These are phyloP conservation scores for Cryptococcus wingfieldii DNA, from an alignment of 1,284 basidiomycete genomes.

Conservation along the genomic window DNA sequence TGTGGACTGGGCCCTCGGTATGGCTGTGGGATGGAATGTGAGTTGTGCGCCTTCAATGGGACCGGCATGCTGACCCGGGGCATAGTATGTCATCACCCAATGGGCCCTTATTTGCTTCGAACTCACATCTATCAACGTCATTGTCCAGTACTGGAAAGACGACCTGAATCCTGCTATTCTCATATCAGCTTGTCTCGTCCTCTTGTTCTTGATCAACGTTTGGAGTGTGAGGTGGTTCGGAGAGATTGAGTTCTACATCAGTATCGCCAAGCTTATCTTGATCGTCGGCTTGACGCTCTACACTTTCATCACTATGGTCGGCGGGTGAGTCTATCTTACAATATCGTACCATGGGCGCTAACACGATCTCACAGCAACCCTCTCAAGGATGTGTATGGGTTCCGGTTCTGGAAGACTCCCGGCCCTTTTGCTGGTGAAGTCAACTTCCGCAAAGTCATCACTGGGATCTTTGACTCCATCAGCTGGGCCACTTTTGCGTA, in stretches of 20 bases:
- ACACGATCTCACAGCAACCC: slow-evolving; percentile 16
- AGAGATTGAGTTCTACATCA: slow-evolving; percentile 38
- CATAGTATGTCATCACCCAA: slow-evolving; percentile 22
- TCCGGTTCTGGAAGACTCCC: slow-evolving; percentile 39
- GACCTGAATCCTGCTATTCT: slow-evolving; percentile 29
- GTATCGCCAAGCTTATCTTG: slow-evolving; percentile 35
- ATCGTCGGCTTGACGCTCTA: slow-evolving; percentile 34
- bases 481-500: slow-evolving; percentile 35
- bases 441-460: slow-evolving; percentile 23
- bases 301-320: slow-evolving; percentile 40
- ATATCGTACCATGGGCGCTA: background rate
- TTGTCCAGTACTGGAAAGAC: slow-evolving; percentile 29
- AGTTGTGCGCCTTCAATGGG: slow-evolving; percentile 8
- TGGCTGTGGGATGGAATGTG: slow-evolving; percentile 26
- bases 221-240: slow-evolving; percentile 28
- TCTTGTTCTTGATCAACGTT: slow-evolving; percentile 26
- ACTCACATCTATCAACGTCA: slow-evolving; percentile 28
- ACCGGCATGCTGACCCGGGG: background rate
- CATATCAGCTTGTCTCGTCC: slow-evolving; percentile 22
- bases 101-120: slow-evolving; percentile 26
- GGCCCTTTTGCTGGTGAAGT: slow-evolving; percentile 27
- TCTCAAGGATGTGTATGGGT: slow-evolving; percentile 25
- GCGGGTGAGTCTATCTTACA: slow-evolving; percentile 23
- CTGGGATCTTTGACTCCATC: slow-evolving; percentile 33
- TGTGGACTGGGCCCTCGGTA: slow-evolving; percentile 16